A percentile compares a stretch with the other conserved stretches of the same genome.
Evolutionary conservation across 1,139 yeast species (phyloP).

Genomic region (Geotrichum fermentans): DNA sequence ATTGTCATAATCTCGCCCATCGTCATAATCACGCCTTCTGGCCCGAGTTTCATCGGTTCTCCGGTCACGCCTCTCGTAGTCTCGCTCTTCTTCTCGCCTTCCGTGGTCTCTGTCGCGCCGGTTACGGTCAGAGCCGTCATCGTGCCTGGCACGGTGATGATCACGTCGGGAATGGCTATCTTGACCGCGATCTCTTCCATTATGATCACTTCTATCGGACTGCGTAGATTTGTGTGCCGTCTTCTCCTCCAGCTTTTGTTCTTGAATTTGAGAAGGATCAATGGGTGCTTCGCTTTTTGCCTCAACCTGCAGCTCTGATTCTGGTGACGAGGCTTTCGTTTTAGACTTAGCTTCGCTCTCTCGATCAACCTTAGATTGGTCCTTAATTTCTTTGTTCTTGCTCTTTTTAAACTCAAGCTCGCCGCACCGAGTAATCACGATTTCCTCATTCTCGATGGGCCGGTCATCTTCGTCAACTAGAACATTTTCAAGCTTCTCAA

Average conservation of each 20-base stretch:
- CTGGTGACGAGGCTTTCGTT: not conserved
- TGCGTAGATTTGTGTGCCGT: no score
- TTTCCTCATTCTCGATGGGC: conserved; percentile 42
- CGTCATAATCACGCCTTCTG: not conserved
- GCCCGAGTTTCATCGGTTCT: conserved; percentile 1
- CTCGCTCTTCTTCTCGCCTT: not conserved
- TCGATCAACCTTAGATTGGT: not conserved
- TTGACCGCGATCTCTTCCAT: not conserved
- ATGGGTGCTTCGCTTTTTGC: not conserved
- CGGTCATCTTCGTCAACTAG: conserved; percentile 34
- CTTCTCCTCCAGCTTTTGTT: no score
- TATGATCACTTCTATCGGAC: not conserved
- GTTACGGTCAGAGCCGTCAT: not conserved
- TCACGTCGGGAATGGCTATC: not conserved
- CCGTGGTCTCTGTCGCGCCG: not conserved
- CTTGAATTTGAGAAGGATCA: no score
- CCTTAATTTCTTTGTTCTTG: conserved; percentile 1
- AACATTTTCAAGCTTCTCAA: conserved; percentile 36
- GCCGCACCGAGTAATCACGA: conserved; percentile 60
- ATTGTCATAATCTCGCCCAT: conserved; percentile 1
- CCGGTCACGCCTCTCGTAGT: not conserved
- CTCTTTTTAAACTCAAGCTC: conserved; percentile 31
- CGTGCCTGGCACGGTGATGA: not conserved
- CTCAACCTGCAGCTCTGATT: not conserved
- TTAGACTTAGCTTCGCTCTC: not conserved